Percentiles rank a stretch among this genome's conserved stretches.
Conservation (phyloP, 2,329 filamentous ascomycete species). For the Cadophora sp. region DNA sequence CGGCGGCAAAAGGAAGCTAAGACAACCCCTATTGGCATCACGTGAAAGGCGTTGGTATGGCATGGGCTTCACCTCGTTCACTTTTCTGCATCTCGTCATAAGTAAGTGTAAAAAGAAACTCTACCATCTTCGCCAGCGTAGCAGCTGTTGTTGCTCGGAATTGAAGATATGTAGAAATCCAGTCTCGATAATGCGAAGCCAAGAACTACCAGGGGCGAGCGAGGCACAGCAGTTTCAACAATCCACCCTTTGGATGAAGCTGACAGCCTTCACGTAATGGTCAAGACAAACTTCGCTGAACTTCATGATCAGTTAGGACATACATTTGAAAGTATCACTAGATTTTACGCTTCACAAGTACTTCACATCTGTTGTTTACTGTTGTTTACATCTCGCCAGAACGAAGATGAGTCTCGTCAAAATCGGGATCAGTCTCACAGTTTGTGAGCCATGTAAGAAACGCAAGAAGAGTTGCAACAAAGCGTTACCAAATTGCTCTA, state of each 20-base stretch:
- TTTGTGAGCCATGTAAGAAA: conserved; percentile 30
- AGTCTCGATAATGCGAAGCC: neutral
- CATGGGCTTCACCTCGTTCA: too few relatives aligned
- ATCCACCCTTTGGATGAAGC: neutral
- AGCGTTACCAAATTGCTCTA: conserved; percentile 24
- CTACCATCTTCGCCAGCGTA: neutral
- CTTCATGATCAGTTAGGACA: neutral
- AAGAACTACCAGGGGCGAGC: neutral
- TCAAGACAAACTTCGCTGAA: neutral
- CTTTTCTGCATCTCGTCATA: too few relatives aligned
- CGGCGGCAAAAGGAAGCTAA: conserved; percentile 10
- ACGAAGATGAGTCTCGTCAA: conserved; percentile 13
- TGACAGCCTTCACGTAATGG: neutral
- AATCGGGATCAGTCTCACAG: neutral
- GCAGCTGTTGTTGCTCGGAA: neutral
- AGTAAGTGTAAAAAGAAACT: too few relatives aligned
- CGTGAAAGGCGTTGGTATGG: neutral
- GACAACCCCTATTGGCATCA: neutral
- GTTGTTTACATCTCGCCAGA: neutral
- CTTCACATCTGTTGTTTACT: too few relatives aligned
- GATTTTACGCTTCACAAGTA: neutral
- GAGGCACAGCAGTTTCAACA: neutral
- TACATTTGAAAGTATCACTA: neutral
- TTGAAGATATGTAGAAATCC: neutral
- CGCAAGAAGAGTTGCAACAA: conserved; percentile 34